phyloP scores from a whole-genome alignment of 345 rosid genomes.

The Angophora floribunda region DNA sequence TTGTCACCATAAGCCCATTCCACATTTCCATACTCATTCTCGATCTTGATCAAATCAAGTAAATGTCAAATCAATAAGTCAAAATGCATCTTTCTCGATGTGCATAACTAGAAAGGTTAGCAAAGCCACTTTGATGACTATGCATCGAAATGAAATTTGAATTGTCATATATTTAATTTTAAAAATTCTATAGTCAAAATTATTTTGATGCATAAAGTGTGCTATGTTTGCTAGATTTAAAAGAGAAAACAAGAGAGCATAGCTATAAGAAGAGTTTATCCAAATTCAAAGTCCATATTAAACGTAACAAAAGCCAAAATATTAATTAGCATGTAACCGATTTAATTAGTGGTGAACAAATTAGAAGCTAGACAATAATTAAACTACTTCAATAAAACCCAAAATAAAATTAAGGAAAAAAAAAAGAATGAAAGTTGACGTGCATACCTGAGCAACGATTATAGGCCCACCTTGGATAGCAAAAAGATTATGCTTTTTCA shows the following conservation, averaged over 20 bases:
- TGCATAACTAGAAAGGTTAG: not conserved
- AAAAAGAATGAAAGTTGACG: not conserved
- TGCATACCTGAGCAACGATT: conserved; percentile 26
- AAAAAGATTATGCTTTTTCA: conserved; percentile 16
- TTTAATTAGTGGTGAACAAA: not conserved
- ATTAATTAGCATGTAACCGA: not conserved
- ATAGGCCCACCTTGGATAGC: conserved; percentile 45
- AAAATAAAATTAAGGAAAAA: too few species aligned
- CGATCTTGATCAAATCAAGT: conserved; percentile 12
- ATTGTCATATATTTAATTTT: too few species aligned
- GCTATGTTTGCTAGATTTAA: not conserved
- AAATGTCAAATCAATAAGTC: not conserved
- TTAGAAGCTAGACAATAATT: not conserved
- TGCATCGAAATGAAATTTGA: not conserved
- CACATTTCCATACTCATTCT: conserved; percentile 35
- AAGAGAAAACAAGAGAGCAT: not conserved
- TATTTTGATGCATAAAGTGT: not conserved
- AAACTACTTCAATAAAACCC: not conserved
- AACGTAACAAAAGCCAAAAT: not conserved
- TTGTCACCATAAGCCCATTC: conserved; percentile 5
- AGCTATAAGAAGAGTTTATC: too few species aligned
- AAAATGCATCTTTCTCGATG: not conserved
- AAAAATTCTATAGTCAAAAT: not conserved
- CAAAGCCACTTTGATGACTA: not conserved
- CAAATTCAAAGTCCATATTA: not conserved